Percentiles rank a stretch among this genome's conserved stretches.
Evolutionary conservation across 176 grass and related monocot species (phyloP).

Genomic region (Alloteropsis semialata): DNA sequence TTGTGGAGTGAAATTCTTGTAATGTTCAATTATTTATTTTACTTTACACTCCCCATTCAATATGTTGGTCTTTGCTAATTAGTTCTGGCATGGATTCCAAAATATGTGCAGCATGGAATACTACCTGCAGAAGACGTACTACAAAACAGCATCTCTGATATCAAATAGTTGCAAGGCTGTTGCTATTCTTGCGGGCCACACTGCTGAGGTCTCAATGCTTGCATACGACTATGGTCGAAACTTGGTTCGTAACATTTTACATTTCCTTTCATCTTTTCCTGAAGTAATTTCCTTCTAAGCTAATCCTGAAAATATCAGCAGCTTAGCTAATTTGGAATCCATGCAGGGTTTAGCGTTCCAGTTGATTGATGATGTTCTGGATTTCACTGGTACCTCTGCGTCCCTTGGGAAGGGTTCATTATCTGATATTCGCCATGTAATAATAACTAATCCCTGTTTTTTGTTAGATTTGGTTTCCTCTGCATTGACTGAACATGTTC

Average conservation of each 20-base stretch:
- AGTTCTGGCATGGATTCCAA: conserved; percentile 35
- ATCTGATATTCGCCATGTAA: conserved; percentile 92
- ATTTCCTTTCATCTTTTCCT: background rate
- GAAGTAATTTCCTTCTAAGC: background rate
- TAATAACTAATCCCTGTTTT: background rate
- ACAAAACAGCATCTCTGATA: conserved; percentile 96
- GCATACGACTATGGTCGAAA: conserved; percentile 95
- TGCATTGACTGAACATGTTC: background rate
- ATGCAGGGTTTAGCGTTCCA: conserved; percentile 93
- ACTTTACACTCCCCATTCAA: conserved; percentile 6
- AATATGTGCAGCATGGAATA: conserved; percentile 88
- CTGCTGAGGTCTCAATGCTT: conserved; percentile 77
- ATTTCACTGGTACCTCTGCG: conserved; percentile 87
- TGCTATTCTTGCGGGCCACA: conserved; percentile 93
- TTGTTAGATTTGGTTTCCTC: background rate
- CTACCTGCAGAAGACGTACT: conserved; percentile 96
- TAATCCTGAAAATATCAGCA: background rate
- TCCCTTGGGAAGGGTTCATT: conserved; percentile 95
- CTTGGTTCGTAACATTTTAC: conserved; percentile 53
- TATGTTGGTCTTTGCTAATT: background rate
- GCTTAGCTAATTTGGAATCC: conserved; percentile 11
- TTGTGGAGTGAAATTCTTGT: conserved; percentile 9
- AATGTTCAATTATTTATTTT: conserved; percentile 6
- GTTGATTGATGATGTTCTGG: conserved; percentile 93
- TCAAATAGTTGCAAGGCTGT: conserved; percentile 96